Percentiles rank a stretch among this genome's conserved stretches.
These are phyloP conservation scores for Pestalotiopsis sp. DNA, from an alignment of 2,329 filamentous ascomycete species.

Conservation along the genomic window DNA sequence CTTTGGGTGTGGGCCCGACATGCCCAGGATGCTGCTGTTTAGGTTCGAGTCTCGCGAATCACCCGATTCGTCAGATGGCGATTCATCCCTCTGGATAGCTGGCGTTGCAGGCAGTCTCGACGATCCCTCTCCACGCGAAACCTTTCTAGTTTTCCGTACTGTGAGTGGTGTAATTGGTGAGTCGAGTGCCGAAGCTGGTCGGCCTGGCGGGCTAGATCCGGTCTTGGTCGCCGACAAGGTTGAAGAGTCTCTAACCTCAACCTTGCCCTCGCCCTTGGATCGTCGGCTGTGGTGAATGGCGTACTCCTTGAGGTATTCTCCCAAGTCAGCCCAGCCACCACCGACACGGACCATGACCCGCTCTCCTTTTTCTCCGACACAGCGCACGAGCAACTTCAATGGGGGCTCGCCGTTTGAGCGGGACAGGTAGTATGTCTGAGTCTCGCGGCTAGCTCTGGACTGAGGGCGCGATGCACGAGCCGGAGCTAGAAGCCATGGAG, in stretches of 20 bases:
- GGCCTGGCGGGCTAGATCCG: slow-evolving; percentile 44
- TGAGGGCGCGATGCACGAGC: slow-evolving; percentile 51
- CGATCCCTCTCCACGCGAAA: slow-evolving; percentile 38
- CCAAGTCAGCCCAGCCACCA: slow-evolving; percentile 96
- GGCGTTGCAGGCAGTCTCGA: slow-evolving; percentile 47
- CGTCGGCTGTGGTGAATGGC: slow-evolving; percentile 87
- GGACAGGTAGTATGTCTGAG: slow-evolving; percentile 90
- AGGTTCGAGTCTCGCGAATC: slow-evolving; percentile 51
- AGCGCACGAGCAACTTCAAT: slow-evolving; percentile 91
- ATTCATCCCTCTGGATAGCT: slow-evolving; percentile 40
- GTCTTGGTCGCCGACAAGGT: slow-evolving; percentile 29
- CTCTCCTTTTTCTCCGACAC: slow-evolving; percentile 87
- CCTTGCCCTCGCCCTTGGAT: slow-evolving; percentile 53
- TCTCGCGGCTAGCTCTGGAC: slow-evolving; percentile 63
- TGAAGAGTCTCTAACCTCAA: slow-evolving; percentile 60
- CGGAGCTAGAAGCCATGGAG: slow-evolving; percentile 68
- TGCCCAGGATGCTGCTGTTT: slow-evolving; percentile 64
- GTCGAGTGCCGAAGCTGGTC: slow-evolving; percentile 43
- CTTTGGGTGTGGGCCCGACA: slow-evolving; percentile 70
- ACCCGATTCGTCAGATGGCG: slow-evolving; percentile 46
- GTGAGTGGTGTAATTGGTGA: slow-evolving; percentile 49
- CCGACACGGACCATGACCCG: slow-evolving; percentile 98
- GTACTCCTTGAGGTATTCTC: slow-evolving; percentile 93
- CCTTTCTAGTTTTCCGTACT: slow-evolving; percentile 57
- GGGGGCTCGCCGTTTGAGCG: slow-evolving; percentile 82